Conservation (phyloP, 768 basidiomycete species). For the Coprinellus aureogranulatus region DNA sequence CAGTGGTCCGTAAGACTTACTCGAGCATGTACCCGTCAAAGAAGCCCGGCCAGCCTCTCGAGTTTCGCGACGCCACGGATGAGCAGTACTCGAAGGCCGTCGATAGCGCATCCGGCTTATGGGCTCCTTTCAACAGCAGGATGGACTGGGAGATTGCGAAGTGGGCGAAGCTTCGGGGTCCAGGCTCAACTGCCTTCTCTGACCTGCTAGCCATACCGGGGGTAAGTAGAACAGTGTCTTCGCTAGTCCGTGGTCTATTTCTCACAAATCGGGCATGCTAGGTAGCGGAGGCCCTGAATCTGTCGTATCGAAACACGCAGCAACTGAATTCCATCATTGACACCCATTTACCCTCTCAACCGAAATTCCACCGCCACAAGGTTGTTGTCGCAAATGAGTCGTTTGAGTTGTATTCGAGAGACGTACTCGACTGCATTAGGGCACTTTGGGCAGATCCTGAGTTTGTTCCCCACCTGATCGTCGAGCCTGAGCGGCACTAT, state of each 20-base stretch:
- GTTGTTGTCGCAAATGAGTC: conserved; percentile 27
- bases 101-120: background rate
- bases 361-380: conserved; percentile 22
- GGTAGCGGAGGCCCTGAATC: conserved; percentile 22
- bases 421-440: conserved; percentile 35
- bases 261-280: conserved; percentile 8
- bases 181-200: conserved; percentile 34
- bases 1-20: no score
- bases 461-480: conserved; percentile 25
- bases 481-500: conserved; percentile 38
- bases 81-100: background rate
- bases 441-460: conserved; percentile 34
- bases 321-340: conserved; percentile 30
- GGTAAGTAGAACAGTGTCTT: conserved; percentile 22
- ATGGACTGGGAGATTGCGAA: conserved; percentile 38
- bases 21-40: no score
- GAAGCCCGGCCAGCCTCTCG: background rate
- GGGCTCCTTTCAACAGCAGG: conserved; percentile 31
- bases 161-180: conserved; percentile 38
- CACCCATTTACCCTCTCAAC: conserved; percentile 19
- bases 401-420: conserved; percentile 29
- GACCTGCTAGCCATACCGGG: conserved; percentile 39
- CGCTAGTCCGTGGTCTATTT: background rate
- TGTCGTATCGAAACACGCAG: conserved; percentile 24
- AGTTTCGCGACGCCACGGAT: background rate